Base-by-base conservation (phyloP, 495 filamentous ascomycete species). In the Lindgomyces ingoldianus region DNA sequence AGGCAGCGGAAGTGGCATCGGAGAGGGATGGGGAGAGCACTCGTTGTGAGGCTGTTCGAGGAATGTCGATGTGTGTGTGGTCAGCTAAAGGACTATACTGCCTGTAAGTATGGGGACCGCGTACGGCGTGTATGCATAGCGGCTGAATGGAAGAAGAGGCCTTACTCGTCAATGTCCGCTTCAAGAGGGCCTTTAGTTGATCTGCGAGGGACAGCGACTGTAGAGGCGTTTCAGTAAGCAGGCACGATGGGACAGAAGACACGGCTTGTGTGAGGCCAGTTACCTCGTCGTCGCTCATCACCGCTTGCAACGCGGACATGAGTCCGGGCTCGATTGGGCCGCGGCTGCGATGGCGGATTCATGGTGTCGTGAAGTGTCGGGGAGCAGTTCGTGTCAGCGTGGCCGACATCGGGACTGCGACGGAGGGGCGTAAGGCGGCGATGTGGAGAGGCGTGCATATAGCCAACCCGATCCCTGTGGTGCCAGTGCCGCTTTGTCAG, bases 151-250 rank as follows among this genome's bases (percentile, higher is more conserved):
- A 14, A 56, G 9, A n/a, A 44, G 36, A 21, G n/a, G 8, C 25
- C 60, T 25, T 73, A 76, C 74, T 73, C 72, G 60, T 74, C 69
- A 47, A 57, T 44, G 48, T 65, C 58, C 24, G 39, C 62, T 41
- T 75, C 72, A 12, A 77, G 68, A 12, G 74, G 74, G 0, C 73
- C 74, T 69, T 36, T 72, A 3, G 72, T 74, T 12, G 58, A 67
- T 22, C 72, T 68, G 21, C 73, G 63, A 16, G 71, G 62, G 11
- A 73, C 33, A 6, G 69, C 65, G 41, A 72, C 69, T 72, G 58
- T 27, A 29, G 44, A 33, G 14, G n/a, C 30, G 49, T 42, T 36
- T 47, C 24, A 48, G 57, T 16, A 29, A 25, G 29, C 1, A 25
- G 27, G 21, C 16, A 12, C 1, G 21, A 53, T 26, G 16, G 53